Evolutionary conservation across 1,284 basidiomycete species (phyloP).

Genomic region (Boletus sp.): DNA sequence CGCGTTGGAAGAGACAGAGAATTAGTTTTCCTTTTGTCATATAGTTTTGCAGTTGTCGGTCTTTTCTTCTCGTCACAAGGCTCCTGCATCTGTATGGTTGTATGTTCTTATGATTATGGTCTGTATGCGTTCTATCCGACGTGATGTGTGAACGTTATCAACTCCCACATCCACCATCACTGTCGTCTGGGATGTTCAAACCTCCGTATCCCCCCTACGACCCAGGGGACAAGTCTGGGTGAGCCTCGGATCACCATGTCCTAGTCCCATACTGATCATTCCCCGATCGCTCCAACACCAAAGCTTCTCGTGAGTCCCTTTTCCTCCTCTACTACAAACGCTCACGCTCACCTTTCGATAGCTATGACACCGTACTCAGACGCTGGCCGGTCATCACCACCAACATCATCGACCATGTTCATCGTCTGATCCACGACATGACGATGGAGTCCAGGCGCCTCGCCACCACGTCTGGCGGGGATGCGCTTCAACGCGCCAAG

Average conservation of each 20-base stretch:
- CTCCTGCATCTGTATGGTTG: slow-evolving; percentile 2
- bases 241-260: slow-evolving; percentile 14
- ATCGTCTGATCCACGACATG: slow-evolving; percentile 53
- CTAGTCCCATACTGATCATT: slow-evolving; percentile 4
- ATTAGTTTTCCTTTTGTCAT: slow-evolving; percentile 1
- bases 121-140: background rate
- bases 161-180: no score
- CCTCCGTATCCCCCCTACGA: slow-evolving; percentile 61
- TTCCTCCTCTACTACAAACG: background rate
- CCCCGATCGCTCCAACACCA: background rate
- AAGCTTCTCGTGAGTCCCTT: slow-evolving; percentile 48
- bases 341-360: slow-evolving; percentile 33
- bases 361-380: slow-evolving; percentile 54
- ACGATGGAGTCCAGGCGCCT: slow-evolving; percentile 28
- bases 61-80: background rate
- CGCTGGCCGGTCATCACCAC: slow-evolving; percentile 93
- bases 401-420: slow-evolving; percentile 69
- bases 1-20: slow-evolving; percentile 9
- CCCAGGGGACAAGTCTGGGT: slow-evolving; percentile 61
- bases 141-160: no score
- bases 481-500: slow-evolving; percentile 15
- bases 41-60: background rate
- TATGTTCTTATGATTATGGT: slow-evolving; percentile 10
- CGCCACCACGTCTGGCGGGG: slow-evolving; percentile 6
- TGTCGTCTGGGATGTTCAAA: slow-evolving; percentile 36